phyloP scores from a whole-genome alignment of 495 filamentous ascomycete genomes.

The Pseudevernia furfuracea region DNA sequence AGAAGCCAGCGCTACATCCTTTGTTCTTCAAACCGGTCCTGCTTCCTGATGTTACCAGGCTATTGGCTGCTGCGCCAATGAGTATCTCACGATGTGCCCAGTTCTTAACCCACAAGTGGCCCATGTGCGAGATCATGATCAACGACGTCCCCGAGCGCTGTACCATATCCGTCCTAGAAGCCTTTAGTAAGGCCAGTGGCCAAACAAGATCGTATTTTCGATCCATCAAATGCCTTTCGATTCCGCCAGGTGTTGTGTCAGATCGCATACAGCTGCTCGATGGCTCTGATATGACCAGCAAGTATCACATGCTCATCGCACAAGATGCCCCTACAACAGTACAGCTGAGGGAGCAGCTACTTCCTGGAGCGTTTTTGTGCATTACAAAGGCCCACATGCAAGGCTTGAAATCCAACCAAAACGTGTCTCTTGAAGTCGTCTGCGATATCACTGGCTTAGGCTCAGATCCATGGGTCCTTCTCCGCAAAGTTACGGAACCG shows the following conservation, averaged over 20 bases:
- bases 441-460: neutral
- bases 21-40: constrained; percentile 22
- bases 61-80: neutral
- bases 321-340: neutral
- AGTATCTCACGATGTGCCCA: constrained; percentile 1
- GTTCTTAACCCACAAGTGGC: constrained; percentile 27
- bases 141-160: neutral
- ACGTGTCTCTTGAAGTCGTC: neutral
- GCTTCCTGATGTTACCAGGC: constrained; percentile 18
- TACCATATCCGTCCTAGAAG: neutral
- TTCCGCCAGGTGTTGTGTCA: neutral
- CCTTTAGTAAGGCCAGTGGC: neutral
- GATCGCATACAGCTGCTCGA: neutral
- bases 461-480: neutral
- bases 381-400: neutral
- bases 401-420: neutral
- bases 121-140: constrained; percentile 22
- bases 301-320: neutral
- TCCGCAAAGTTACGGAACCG: neutral
- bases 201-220: constrained; percentile 9
- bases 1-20: constrained; percentile 15
- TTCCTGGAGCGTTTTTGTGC: neutral
- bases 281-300: neutral
- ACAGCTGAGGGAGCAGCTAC: neutral
- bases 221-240: neutral